Evolutionary conservation across 2,329 filamentous ascomycete species (phyloP).

Genomic region (Diaporthe sp.): DNA sequence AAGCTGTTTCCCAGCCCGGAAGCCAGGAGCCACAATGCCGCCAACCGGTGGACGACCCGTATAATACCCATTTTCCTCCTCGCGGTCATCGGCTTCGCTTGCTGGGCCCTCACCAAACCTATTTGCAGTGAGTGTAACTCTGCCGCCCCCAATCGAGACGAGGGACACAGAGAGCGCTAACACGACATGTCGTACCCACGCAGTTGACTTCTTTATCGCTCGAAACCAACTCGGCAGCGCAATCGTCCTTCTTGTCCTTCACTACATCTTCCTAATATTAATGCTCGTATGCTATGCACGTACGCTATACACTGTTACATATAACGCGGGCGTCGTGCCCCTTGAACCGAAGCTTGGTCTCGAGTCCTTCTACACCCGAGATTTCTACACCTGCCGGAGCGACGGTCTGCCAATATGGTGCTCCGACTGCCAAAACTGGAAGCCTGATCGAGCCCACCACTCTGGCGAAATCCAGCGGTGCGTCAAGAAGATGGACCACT

Average conservation of each 20-base stretch:
- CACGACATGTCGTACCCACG: slow-evolving; percentile 10
- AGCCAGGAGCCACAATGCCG: slow-evolving; percentile 54
- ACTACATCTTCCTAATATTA: slow-evolving; percentile 79
- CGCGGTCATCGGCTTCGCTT: slow-evolving; percentile 76
- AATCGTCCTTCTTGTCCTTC: slow-evolving; percentile 78
- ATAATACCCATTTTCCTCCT: slow-evolving; percentile 79
- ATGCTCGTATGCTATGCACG: slow-evolving; percentile 79
- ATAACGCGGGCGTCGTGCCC: slow-evolving; percentile 81
- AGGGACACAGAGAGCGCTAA: not conserved
- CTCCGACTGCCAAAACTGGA: slow-evolving; percentile 86
- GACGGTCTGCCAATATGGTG: slow-evolving; percentile 93
- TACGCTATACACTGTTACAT: slow-evolving; percentile 76
- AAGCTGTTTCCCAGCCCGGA: slow-evolving; percentile 30
- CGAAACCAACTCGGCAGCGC: slow-evolving; percentile 68
- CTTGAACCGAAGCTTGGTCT: slow-evolving; percentile 74
- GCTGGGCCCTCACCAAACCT: slow-evolving; percentile 77
- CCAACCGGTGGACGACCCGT: slow-evolving; percentile 72
- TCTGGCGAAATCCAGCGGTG: slow-evolving; percentile 86
- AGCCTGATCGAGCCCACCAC: slow-evolving; percentile 89
- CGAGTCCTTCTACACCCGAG: slow-evolving; percentile 83
- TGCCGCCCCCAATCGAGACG: not conserved
- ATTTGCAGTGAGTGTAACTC: slow-evolving; percentile 73
- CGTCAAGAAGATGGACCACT: slow-evolving; percentile 93
- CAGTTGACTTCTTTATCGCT: slow-evolving; percentile 80
- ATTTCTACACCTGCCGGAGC: slow-evolving; percentile 86